phyloP scores from a whole-genome alignment of 2,329 filamentous ascomycete species.

The Colletotrichum noveboracense region DNA sequence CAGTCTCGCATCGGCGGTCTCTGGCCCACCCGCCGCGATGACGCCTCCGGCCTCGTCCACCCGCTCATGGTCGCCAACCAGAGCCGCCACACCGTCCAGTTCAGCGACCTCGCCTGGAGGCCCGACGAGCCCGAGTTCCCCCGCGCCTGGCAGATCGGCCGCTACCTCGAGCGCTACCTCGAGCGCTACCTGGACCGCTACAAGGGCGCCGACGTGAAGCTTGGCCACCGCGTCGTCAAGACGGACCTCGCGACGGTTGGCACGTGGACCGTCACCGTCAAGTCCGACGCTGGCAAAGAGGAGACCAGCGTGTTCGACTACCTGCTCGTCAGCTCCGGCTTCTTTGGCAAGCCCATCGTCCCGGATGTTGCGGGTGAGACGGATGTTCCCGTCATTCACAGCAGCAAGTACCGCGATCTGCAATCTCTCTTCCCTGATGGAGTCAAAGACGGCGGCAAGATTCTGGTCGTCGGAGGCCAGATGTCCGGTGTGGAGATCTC shows the following conservation, averaged over 20 bases:
- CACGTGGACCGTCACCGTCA: constrained; percentile 46
- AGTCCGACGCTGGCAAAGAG: constrained; percentile 37
- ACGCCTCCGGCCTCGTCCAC: constrained; percentile 59
- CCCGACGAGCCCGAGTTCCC: constrained; percentile 68
- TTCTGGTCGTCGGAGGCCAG: constrained; percentile 79
- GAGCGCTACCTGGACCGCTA: constrained; percentile 52
- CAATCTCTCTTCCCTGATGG: constrained; percentile 47
- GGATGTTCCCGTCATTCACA: constrained; percentile 66
- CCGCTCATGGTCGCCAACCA: constrained; percentile 77
- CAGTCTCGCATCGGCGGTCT: constrained; percentile 73
- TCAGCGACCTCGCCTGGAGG: constrained; percentile 76
- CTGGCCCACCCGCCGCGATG: constrained; percentile 67
- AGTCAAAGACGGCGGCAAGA: constrained; percentile 55
- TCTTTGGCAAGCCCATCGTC: constrained; percentile 69
- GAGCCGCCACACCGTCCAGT: constrained; percentile 76
- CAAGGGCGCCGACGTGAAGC: constrained; percentile 46
- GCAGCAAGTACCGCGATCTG: constrained; percentile 67
- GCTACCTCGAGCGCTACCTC: constrained; percentile 74
- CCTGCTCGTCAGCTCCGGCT: constrained; percentile 76
- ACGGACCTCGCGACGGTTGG: constrained; percentile 39
- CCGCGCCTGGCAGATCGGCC: constrained; percentile 76
- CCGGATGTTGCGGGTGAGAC: constrained; percentile 44
- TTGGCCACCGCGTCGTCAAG: constrained; percentile 52
- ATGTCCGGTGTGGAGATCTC: constrained; percentile 85
- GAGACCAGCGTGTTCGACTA: constrained; percentile 68